Conservation (phyloP, 805 yeast species). For the Teunomyces atbi region DNA sequence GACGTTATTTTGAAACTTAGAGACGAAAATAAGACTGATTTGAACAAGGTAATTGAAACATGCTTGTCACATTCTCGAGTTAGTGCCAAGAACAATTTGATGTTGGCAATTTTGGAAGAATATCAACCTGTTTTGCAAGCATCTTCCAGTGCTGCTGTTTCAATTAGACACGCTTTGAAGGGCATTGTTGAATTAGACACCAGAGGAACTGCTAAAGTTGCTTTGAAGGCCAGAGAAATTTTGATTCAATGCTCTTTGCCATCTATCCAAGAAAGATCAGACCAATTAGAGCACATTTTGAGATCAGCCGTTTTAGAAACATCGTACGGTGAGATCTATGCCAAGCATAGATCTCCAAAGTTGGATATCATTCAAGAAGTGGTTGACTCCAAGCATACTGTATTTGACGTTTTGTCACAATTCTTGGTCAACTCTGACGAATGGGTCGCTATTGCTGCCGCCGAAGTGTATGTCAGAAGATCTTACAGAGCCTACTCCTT, state of each 20-base stretch:
- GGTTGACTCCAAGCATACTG: slow-evolving; percentile 93
- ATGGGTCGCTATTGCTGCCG: slow-evolving; percentile 92
- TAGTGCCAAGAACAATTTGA: slow-evolving; percentile 86
- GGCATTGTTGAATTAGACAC: slow-evolving; percentile 84
- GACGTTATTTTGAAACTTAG: slow-evolving; percentile 84
- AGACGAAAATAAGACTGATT: slow-evolving; percentile 78
- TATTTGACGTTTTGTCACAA: slow-evolving; percentile 92
- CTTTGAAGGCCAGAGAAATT: slow-evolving; percentile 93
- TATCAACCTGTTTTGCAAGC: slow-evolving; percentile 79
- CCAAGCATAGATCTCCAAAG: slow-evolving; percentile 79
- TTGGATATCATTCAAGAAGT: slow-evolving; percentile 80
- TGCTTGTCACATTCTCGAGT: slow-evolving; percentile 91
- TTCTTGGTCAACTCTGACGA: slow-evolving; percentile 81
- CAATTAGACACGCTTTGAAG: slow-evolving; percentile 70
- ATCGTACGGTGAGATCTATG: slow-evolving; percentile 78
- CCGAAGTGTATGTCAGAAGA: slow-evolving; percentile 94
- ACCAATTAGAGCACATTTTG: slow-evolving; percentile 94
- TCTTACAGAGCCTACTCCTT: slow-evolving; percentile 96
- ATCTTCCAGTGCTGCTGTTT: slow-evolving; percentile 58
- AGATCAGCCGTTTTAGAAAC: slow-evolving; percentile 88
- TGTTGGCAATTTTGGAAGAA: slow-evolving; percentile 78
- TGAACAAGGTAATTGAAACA: slow-evolving; percentile 66
- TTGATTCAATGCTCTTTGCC: slow-evolving; percentile 96
- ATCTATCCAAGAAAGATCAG: slow-evolving; percentile 91
- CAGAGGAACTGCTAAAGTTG: slow-evolving; percentile 88